A percentile compares a stretch with the other conserved stretches of the same genome.
Evolutionary conservation across 306 rosid species (phyloP).

Genomic region (Cucurbita pepo): DNA sequence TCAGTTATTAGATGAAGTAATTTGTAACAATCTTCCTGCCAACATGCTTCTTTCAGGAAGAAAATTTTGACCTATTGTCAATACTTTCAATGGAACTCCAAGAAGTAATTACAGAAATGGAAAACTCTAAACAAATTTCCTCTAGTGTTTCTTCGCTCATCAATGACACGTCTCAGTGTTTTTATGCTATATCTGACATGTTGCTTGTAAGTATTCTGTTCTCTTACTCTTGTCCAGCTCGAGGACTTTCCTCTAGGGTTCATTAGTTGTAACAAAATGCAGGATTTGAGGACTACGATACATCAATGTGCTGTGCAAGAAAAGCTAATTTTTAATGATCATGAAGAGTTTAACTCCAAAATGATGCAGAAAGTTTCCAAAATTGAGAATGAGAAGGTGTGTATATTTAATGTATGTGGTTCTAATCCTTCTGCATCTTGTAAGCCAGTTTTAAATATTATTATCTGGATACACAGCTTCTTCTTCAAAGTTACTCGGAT

Average conservation of each 20-base stretch:
- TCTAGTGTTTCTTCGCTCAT: slow-evolving; percentile 29
- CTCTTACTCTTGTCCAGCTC: background rate
- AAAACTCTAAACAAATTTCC: slow-evolving; percentile 36
- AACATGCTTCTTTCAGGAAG: slow-evolving; percentile 38
- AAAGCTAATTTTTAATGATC: slow-evolving; percentile 20
- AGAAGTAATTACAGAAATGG: slow-evolving; percentile 43
- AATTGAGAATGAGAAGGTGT: slow-evolving; percentile 66
- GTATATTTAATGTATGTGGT: background rate
- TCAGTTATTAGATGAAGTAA: background rate
- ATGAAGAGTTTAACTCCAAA: slow-evolving; percentile 38
- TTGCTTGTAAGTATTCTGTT: slow-evolving; percentile 45
- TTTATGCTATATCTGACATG: slow-evolving; percentile 26
- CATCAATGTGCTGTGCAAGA: slow-evolving; percentile 26
- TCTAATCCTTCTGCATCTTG: slow-evolving; percentile 1
- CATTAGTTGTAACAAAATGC: slow-evolving; percentile 9
- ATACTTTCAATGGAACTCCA: slow-evolving; percentile 37
- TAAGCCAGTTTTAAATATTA: slow-evolving; percentile 6
- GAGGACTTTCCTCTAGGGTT: background rate
- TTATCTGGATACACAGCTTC: slow-evolving; percentile 27
- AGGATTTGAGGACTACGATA: slow-evolving; percentile 48
- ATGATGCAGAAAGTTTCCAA: slow-evolving; percentile 34
- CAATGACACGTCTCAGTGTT: slow-evolving; percentile 46
- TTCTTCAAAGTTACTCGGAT: slow-evolving; percentile 31
- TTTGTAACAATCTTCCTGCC: slow-evolving; percentile 1
- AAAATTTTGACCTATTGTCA: slow-evolving; percentile 22